phyloP scores from a whole-genome alignment of 352 stramenopile species.

The Phytopythium delawarense region DNA sequence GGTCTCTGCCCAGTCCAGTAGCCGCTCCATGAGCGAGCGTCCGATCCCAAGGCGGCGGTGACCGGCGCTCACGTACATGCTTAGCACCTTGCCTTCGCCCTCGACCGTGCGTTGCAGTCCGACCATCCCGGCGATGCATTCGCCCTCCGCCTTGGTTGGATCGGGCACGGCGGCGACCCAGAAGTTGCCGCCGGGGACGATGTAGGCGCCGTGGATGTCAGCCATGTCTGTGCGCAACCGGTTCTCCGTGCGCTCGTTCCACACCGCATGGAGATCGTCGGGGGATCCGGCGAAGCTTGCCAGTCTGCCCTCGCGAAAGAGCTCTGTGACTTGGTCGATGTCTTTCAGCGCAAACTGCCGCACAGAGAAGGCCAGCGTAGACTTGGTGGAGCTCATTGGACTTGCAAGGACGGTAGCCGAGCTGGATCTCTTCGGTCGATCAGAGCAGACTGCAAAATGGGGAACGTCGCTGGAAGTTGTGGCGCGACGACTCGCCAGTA shows the following conservation, averaged over 20 bases:
- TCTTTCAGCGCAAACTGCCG: constrained; percentile 18
- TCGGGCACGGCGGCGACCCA: background rate
- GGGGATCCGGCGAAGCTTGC: constrained; percentile 6
- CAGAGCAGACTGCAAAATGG: background rate
- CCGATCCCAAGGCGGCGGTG: constrained; percentile 16
- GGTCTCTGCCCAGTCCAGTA: constrained; percentile 12
- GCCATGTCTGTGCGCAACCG: background rate
- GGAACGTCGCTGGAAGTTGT: too few relatives aligned
- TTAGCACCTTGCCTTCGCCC: constrained; percentile 10
- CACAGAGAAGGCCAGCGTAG: constrained; percentile 9
- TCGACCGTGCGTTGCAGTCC: constrained; percentile 12
- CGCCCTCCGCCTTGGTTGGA: background rate
- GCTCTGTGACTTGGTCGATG: constrained; percentile 15
- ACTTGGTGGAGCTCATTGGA: background rate
- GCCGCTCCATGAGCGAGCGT: constrained; percentile 13
- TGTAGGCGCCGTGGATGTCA: constrained; percentile 3
- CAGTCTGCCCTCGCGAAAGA: constrained; percentile 20
- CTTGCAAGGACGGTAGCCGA: too few relatives aligned
- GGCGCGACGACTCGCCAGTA: too few relatives aligned
- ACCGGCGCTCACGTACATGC: constrained; percentile 16
- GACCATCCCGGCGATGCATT: constrained; percentile 15
- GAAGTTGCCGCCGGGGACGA: constrained; percentile 1
- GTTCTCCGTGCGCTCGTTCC: background rate
- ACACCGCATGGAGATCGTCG: background rate
- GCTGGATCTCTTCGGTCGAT: background rate